Evolutionary conservation across 306 rosid species (phyloP), one percentile per base, ranked within the genome.

Genomic region (Gastrolobium bilobum): DNA sequence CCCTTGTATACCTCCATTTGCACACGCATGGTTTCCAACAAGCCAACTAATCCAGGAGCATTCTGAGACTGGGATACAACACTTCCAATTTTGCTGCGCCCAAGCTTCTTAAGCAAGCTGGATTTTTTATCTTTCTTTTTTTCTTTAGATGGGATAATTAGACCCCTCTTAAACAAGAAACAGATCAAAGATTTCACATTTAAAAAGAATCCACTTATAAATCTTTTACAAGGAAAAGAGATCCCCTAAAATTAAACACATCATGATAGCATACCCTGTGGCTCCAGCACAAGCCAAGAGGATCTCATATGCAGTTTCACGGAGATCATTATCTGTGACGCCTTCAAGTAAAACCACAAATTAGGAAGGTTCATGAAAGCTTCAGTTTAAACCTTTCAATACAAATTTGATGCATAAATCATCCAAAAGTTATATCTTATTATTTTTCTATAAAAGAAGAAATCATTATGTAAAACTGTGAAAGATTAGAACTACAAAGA

Each of bases 281-380:
- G 99, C 97, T 75, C 99, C 99, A 79, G 99, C 99, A 87, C 99
- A 93, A 62, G 96, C 99, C 88, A 95, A 87, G 39, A 95, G 97
- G 78, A 95, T 50, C 82, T 95, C 99, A 47, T 90, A 95, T 79
- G 98, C 96, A 43, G 94, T 93, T 89, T 95, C 99, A 66, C 97
- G 92, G 68, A 95, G 91, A 69, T 93, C 99, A 71, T 93, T 98
- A 58, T 95, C 98, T 65, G 90, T 82, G 80, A 93, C 71, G 35
- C 98, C 99, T 95, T 66, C 70, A 81, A 87, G 74, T 59, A 83
- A 73, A 72, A 78, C 68, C 58, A 67, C 8, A 57, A 52, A 71
- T 76, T 56, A 73, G 75, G 58, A 79, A 54, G 73, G 37, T 58
- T 42, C 39, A 10, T 35, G 48, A 26, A 33, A 67, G 68, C 72